Evolutionary conservation across 345 rosid genomes (phyloP), one percentile per base, ranked within the genome.

Genomic region (Eucalyptus regnans): DNA sequence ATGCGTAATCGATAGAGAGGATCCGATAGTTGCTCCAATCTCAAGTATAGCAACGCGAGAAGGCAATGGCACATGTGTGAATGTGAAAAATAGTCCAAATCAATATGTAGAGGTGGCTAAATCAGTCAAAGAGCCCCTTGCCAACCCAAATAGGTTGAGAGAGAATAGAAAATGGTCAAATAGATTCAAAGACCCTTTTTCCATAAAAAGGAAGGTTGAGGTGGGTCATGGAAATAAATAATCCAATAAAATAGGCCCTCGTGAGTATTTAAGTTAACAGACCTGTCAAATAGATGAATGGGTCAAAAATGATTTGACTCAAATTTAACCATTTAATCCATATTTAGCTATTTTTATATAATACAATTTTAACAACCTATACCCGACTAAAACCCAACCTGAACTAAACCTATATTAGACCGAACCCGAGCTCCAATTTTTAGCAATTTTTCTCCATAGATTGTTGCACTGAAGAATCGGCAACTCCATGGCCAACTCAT

Each of bases 361-460:
- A 66, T 68, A 17, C 44, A 33, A 68, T 68, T 68, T 68, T 41
- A 4, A 10, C 12, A 18, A 17, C 6, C 22, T 37, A 8, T 31
- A 64, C 43, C 1, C 1, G 3, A 66, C 6, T 8, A 15, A 37
- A 37, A 66, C 0, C 15, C 3, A 29, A 62, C 7, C 31, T 0
- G 8, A 27, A 62, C 16, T 4, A 27, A 29, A 12, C 8, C 8
- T 29, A 62, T 62, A 29, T 27, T 29, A 62, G 68, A 62, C 1
- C 15, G 8, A 29, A 6, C 3, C 31, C 2, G 68, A 29, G 17
- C n/a, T 27, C n/a, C 8, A 27, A 60, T 27, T 60, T 29, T 27
- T 60, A 29, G 7, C 68, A 62, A 12, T 2, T 27, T 62, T 62
- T 29, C 66, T 12, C 31, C 31, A 25, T 60, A 60, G 11, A 25